Base-by-base conservation (phyloP, 2,329 filamentous ascomycete genomes). In the Nannizziopsis arthrosporioides region DNA sequence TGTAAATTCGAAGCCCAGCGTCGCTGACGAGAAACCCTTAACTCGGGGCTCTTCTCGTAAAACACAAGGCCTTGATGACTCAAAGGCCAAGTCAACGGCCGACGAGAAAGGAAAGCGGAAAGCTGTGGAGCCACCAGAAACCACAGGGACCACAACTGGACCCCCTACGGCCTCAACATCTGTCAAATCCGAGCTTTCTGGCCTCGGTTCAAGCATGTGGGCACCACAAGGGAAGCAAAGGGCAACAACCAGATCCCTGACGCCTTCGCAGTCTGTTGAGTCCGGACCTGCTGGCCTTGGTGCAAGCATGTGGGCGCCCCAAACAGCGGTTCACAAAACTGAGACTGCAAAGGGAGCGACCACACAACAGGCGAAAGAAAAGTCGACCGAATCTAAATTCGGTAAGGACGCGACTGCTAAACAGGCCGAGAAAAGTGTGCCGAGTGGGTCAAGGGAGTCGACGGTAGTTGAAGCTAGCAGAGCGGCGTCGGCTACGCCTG, bases 51-150 rank as follows among this genome's bases (percentile, higher is more conserved):
- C 14, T 32, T 40, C 44, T 31, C 43, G 5, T 18, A 35, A 11
- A 12, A 11, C 42, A 22, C 10, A 35, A 32, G 42, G 9, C 31
- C 2, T 35, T 15, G 43, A 45, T 19, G 37, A 18, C 8, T 15
- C 37, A 4, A 40, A 19, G 37, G 37, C 17, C 14, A 10, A 37
- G 8, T 37, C 17, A 4, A 40, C 9, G 42, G 36, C 34, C 12
- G 42, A 44, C 34, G 36, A 42, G 30, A 42, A 44, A 44, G 32
- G 12, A 17, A 19, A 44, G 32, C 31, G 14, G 30, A 15, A 44
- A 30, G 17, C 36, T 12, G 15, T 17, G 19, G 14, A 31, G 22
- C 14, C 22, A 5, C 34, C 32, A 22, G 30, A 34, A n/a, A 27
- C 40, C 27, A 35, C 44, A 47, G 36, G 41, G 44, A n/a, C 38